phyloP scores from a whole-genome alignment of 1,139 yeast species.

The Hemisphaericaspora xylanilytica region DNA sequence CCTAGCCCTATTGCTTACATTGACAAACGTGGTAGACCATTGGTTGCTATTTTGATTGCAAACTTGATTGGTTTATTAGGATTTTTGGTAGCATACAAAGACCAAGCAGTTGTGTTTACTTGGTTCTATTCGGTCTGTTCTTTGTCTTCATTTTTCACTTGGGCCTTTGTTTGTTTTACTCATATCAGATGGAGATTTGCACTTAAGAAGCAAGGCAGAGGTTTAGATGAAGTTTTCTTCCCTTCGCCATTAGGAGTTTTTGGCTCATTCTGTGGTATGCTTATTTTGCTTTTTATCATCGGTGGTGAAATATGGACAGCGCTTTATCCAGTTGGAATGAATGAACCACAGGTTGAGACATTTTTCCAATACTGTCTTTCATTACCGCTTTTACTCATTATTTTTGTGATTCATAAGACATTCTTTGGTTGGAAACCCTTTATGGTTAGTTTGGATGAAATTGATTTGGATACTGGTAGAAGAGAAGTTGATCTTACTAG shows the following conservation, averaged over 20 bases:
- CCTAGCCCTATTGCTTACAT: slow-evolving; percentile 49
- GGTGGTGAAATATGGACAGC: slow-evolving; percentile 50
- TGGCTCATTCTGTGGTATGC: slow-evolving; percentile 47
- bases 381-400: slow-evolving; percentile 44
- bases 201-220: slow-evolving; percentile 31
- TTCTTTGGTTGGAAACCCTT: slow-evolving; percentile 26
- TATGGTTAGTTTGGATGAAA: slow-evolving; percentile 35
- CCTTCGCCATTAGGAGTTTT: slow-evolving; percentile 46
- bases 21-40: slow-evolving; percentile 57
- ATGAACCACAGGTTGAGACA: slow-evolving; percentile 24
- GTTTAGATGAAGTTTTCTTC: slow-evolving; percentile 46
- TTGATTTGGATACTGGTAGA: slow-evolving; percentile 53
- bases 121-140: slow-evolving; percentile 71
- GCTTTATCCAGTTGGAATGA: slow-evolving; percentile 39
- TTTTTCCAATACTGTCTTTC: slow-evolving; percentile 51
- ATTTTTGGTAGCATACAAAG: slow-evolving; percentile 52
- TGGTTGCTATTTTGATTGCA: slow-evolving; percentile 50
- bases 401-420: slow-evolving; percentile 32
- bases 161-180: slow-evolving; percentile 42
- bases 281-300: slow-evolving; percentile 39
- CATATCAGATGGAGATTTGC: slow-evolving; percentile 44
- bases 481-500: slow-evolving; percentile 45
- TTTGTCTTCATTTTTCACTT: slow-evolving; percentile 55
- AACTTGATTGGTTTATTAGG: slow-evolving; percentile 58
- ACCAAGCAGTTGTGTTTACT: slow-evolving; percentile 51